Base-by-base conservation (phyloP, 192 early-diverging fungal species). In the Coemansia sp. region DNA sequence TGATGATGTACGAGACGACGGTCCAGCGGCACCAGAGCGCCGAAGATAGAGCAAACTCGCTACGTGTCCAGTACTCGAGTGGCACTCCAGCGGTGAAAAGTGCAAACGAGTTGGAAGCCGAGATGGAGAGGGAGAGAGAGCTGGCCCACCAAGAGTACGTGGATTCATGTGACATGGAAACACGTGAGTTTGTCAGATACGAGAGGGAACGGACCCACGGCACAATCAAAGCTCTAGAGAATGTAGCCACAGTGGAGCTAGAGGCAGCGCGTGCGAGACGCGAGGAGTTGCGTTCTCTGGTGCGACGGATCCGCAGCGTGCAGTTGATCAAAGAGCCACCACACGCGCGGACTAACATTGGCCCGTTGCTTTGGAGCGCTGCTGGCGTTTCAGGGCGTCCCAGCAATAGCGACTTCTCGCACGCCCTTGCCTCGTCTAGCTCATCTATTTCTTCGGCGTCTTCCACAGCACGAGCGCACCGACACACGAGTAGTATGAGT, bases 241-340 rank as follows among this genome's bases (percentile, higher is more conserved):
- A 61, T 48, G 72, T 70, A 26, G 79, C 79, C 2, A 39, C 38
- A 4, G 58, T 82, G 36, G 79, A 82, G 62, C 75, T 82, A 2
- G 74, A 82, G 12, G 69, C 79, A 11, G 79, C 79, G 15, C 67
- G 71, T 6, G 68, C 75, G 6, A 64, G 79, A 26, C 56, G 71
- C 41, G 60, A 77, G 36, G 79, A 82, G 62, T 53, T 82, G 16
- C 71, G 51, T 45, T 64, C 71, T 20, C 30, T 75, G 5, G 64
- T 75, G 16, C 66, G 75, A 6, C 71, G 79, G 30, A 77, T 82
- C 34, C 71, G 71, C 21, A 69, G 63, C 36, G 60, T 62, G 33
- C 79, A 82, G 74, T 60, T 82, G 68, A 57, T 76, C 30, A 73
- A 67, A 26, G 79, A 82, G 15, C 79, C 79, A 21, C 79, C 79